Base-by-base conservation (phyloP, 345 rosid species). In the Streptanthus diversifolius region DNA sequence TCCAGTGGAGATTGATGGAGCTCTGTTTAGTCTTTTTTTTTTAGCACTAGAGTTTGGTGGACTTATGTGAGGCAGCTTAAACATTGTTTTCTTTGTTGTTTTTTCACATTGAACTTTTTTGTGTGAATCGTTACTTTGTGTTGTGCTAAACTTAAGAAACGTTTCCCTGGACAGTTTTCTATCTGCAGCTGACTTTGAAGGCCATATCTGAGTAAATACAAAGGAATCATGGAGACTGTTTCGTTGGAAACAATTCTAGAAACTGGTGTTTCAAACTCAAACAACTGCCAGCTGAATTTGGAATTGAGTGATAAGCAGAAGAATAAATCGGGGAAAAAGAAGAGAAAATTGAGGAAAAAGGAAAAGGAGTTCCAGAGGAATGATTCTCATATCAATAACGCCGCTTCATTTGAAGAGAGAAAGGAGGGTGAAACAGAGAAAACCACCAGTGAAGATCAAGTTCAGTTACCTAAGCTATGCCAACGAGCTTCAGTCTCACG, bases 141-240 rank as follows among this genome's bases (percentile, higher is more conserved):
- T 56, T 47, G 41, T 35, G 43, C 61, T 66, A 9, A 39, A 48
- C 11, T 66, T 58, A n/a, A 45, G 18, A 48, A 57, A 47, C 18
- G 39, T 49, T 75, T n/a, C n/a, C n/a, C n/a, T 51, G 47, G 27
- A 7, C 25, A 9, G 22, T 53, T 33, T 55, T 60, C 1, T 24
- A 36, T 32, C 21, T 66, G 67, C 68, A 74, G 78, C n/a, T 68
- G 40, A 22, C 51, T 60, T 53, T 43, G 45, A 35, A 18, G 44
- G 32, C 8, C 21, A 19, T 8, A 27, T 53, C 56, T 1, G 53
- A 48, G 61, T 43, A 48, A 30, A 25, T 14, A 5, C 3, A 3
- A 52, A 21, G 60, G n/a, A 44, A 13, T 18, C 17, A 69, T 76
- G 79, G 79, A 45, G 65, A 19, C 36, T 54, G 61, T 18, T 62